phyloP scores from a whole-genome alignment of 441 rosid species.

The Brassica hybrid region DNA sequence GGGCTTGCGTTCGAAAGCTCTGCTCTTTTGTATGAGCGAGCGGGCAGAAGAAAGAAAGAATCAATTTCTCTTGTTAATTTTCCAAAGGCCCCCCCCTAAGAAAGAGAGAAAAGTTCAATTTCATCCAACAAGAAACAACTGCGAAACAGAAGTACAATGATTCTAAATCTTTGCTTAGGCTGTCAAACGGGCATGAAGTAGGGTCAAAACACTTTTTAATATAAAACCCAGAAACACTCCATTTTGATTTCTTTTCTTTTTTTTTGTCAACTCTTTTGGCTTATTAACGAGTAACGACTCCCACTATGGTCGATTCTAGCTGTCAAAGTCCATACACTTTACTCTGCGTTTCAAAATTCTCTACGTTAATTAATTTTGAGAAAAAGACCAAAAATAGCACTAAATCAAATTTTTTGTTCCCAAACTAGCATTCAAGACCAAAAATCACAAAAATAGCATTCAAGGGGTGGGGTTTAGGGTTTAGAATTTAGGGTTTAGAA shows the following conservation, averaged over 20 bases:
- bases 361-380: no score
- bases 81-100: background rate
- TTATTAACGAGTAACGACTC: conserved; percentile 11
- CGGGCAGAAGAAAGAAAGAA: no score
- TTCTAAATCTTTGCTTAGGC: background rate
- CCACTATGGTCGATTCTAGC: conserved; percentile 16
- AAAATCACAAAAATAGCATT: no score
- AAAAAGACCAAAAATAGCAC: no score
- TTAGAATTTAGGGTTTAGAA: no score
- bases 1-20: background rate
- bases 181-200: background rate
- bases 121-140: conserved; percentile 1
- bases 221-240: background rate
- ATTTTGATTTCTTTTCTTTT: no score
- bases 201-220: background rate
- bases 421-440: no score
- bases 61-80: background rate
- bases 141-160: background rate
- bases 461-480: no score
- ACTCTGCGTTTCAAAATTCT: conserved; percentile 12
- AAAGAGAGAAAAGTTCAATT: background rate
- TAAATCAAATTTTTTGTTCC: no score
- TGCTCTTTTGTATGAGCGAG: no score
- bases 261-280: background rate
- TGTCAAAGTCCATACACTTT: conserved; percentile 22